Evolutionary conservation across 176 grass and related monocot genomes (phyloP).

Genomic region (Tillandsia fasciculata): DNA sequence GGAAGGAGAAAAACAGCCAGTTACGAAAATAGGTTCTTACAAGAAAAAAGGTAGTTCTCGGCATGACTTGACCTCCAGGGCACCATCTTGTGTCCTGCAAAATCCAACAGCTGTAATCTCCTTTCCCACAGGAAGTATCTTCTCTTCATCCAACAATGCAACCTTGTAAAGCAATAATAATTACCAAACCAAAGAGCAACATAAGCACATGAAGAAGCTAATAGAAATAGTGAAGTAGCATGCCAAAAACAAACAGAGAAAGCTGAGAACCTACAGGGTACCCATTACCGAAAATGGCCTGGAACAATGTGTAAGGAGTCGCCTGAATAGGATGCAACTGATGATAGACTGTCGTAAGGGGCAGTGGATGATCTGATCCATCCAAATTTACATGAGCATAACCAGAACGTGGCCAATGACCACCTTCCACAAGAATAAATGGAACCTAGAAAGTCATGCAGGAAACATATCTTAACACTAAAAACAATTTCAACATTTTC

Average conservation of each 20-base stretch:
- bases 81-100: slow-evolving; percentile 31
- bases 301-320: slow-evolving; percentile 75
- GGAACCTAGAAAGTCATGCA: slow-evolving; percentile 40
- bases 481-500: background rate
- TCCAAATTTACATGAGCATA: slow-evolving; percentile 63
- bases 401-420: slow-evolving; percentile 15
- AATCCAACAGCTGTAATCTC: slow-evolving; percentile 82
- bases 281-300: slow-evolving; percentile 70
- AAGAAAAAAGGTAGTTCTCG: slow-evolving; percentile 83
- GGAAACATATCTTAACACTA: slow-evolving; percentile 15
- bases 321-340: slow-evolving; percentile 69
- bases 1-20: background rate
- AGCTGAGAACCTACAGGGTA: slow-evolving; percentile 59
- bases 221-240: background rate
- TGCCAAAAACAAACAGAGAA: background rate
- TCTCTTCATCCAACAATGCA: slow-evolving; percentile 92
- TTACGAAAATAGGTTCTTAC: slow-evolving; percentile 36
- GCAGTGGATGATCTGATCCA: slow-evolving; percentile 45
- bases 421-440: slow-evolving; percentile 56
- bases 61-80: slow-evolving; percentile 52
- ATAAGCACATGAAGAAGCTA: background rate
- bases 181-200: slow-evolving; percentile 7
- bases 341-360: slow-evolving; percentile 81
- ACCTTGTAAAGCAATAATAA: slow-evolving; percentile 35
- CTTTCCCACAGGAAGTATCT: slow-evolving; percentile 90